A percentile compares a stretch with the other conserved stretches of the same genome.
Conservation (phyloP, 176 grass and related monocot genomes). For the Aegilops bicornis region DNA sequence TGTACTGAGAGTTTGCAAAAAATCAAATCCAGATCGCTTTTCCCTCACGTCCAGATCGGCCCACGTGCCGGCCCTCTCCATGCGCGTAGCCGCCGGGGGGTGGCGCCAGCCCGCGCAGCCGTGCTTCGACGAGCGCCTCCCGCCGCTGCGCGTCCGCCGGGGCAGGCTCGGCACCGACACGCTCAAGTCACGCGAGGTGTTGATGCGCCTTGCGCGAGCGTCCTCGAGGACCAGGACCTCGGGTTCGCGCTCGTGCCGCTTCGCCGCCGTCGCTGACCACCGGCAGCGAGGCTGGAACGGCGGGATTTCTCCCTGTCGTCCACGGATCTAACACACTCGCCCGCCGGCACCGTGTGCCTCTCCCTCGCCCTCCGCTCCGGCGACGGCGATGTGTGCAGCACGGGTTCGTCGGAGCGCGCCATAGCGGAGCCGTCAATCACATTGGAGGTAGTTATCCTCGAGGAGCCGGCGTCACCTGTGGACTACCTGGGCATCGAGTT, state of each 20-base stretch:
- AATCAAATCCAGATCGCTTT: too few species aligned
- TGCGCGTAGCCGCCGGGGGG: neutral
- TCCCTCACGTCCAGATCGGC: too few species aligned
- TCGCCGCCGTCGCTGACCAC: conserved; percentile 47
- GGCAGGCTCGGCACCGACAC: conserved; percentile 41
- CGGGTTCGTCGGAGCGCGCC: neutral
- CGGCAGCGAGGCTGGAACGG: conserved; percentile 3
- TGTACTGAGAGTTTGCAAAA: too few species aligned
- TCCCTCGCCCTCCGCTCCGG: conserved; percentile 53
- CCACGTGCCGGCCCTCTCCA: too few species aligned
- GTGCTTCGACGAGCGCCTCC: conserved; percentile 54
- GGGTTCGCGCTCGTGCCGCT: conserved; percentile 86
- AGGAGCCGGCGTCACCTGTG: too few species aligned
- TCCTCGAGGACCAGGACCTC: conserved; percentile 87
- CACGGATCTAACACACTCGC: conserved; percentile 80
- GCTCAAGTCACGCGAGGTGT: conserved; percentile 94
- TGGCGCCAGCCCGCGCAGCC: conserved; percentile 44
- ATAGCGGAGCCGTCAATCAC: conserved; percentile 45
- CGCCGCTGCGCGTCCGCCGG: conserved; percentile 21
- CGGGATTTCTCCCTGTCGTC: conserved; percentile 84
- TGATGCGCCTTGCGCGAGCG: conserved; percentile 60
- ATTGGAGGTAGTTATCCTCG: conserved; percentile 54
- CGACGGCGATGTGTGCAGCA: neutral
- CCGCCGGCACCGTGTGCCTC: conserved; percentile 54
- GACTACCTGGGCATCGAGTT: too few species aligned